Conservation (phyloP, 1,139 yeast species). For the Sugiyamaella novakii region DNA sequence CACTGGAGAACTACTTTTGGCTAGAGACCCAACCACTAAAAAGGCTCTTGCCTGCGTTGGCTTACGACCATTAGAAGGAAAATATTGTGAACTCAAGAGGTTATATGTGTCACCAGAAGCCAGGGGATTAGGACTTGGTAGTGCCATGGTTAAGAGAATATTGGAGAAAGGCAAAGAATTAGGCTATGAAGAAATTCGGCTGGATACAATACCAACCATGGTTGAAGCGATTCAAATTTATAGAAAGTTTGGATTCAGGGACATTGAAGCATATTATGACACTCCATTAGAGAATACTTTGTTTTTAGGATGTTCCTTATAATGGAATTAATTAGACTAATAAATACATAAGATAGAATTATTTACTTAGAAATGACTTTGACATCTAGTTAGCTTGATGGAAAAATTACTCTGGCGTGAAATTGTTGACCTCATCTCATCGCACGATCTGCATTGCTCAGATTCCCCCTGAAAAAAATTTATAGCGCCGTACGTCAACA, state of each 20-base stretch:
- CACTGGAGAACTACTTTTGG: constrained; percentile 12
- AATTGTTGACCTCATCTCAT: no score
- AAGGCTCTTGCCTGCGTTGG: constrained; percentile 11
- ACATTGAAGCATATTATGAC: constrained; percentile 14
- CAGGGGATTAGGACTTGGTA: constrained; percentile 13
- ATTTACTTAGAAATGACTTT: no score
- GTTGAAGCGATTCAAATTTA: constrained; percentile 10
- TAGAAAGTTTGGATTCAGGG: constrained; percentile 11
- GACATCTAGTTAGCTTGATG: no score
- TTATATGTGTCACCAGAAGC: constrained; percentile 14
- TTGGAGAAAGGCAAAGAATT: background rate
- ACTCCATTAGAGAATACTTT: constrained; percentile 15
- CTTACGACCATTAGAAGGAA: constrained; percentile 6
- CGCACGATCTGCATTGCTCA: no score
- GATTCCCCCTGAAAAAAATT: constrained; percentile 12
- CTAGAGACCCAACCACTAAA: background rate
- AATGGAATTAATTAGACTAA: no score
- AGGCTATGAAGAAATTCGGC: constrained; percentile 2
- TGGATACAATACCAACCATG: constrained; percentile 16
- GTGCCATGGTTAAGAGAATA: background rate
- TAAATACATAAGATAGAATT: no score
- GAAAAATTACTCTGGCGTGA: no score
- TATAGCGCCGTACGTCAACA: constrained; percentile 11
- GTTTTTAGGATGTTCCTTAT: constrained; percentile 6
- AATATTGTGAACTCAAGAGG: constrained; percentile 15